Conservation (phyloP, 805 yeast species). For the Grigorovia transvaalensis region DNA sequence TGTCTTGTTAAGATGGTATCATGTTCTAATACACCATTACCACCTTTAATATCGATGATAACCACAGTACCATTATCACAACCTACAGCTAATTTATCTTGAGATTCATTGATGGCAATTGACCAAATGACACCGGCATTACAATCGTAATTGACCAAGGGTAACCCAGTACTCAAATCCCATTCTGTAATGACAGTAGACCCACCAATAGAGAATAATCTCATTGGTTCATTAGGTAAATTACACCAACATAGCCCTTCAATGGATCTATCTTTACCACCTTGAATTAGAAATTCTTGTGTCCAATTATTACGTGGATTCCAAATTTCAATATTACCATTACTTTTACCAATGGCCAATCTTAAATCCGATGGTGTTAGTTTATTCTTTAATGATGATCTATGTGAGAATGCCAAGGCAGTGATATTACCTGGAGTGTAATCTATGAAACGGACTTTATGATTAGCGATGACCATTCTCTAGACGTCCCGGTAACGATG, state of each 20-base stretch:
- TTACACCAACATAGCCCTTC: constrained; percentile 83
- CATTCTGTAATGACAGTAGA: constrained; percentile 87
- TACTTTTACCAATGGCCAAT: constrained; percentile 83
- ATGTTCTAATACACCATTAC: constrained; percentile 73
- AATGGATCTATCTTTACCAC: constrained; percentile 73
- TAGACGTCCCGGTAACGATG: too few relatives aligned
- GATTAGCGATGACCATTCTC: constrained; percentile 31
- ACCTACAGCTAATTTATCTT: constrained; percentile 68
- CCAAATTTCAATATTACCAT: constrained; percentile 96
- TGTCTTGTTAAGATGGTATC: constrained; percentile 70
- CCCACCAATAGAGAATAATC: constrained; percentile 90
- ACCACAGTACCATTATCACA: constrained; percentile 94
- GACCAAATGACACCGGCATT: constrained; percentile 95
- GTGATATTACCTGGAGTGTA: constrained; percentile 78
- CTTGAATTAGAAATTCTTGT: constrained; percentile 62
- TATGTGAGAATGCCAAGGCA: constrained; percentile 65
- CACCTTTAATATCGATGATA: constrained; percentile 74
- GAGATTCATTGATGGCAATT: constrained; percentile 51
- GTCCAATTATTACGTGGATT: constrained; percentile 76
- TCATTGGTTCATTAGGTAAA: constrained; percentile 39
- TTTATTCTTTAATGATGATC: constrained; percentile 32
- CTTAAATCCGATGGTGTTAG: constrained; percentile 48
- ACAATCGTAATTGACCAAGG: constrained; percentile 70
- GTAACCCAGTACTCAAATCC: constrained; percentile 67
- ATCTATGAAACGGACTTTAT: constrained; percentile 87